Base-by-base conservation (phyloP, 1,284 basidiomycete genomes). In the Anthracocystis setariae region DNA sequence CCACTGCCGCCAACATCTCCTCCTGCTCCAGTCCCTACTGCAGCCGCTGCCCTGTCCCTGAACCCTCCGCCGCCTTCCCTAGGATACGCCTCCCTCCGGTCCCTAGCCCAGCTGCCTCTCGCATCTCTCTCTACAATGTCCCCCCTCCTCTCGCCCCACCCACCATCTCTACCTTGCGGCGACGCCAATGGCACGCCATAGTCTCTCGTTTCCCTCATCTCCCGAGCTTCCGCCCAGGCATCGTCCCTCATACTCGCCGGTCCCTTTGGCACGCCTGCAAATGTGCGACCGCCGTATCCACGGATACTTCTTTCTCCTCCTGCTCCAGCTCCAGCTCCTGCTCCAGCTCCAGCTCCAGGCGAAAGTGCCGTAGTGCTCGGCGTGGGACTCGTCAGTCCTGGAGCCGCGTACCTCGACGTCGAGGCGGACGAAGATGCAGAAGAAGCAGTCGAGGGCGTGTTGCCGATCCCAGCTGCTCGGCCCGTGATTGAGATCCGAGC, bases 231-330 rank as follows among this genome's bases (percentile, higher is more conserved):
- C 10, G 58, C 64, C 23, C 67, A 57, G 15, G 68, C 58, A 29
- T 71, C 68, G 0, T 70, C 73, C 10, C 69, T 57, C 75, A 77
- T 76, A 23, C 72, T 70, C 18, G 74, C 72, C 3, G 74, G 74
- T 5, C 72, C 74, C 21, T 72, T 74, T 29, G 74, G 74, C 18
- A 76, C 62, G 4, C 69, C 73, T 20, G 70, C 73, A 55, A 61
- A 74, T 35, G 70, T 59, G 38, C 63, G 56, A 0, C 66, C 57
- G 13, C 45, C 33, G 24, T 56, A 59, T n/a, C 32, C 40, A n/a
- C 17, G 8, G 7, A 29, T 29, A 5, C 7, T 12, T 29, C 29
- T 5, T 29, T 29, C 29, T 5, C 7, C 7, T 12, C 29, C 29
- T 29, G 29, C 29, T 12, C 7, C 29, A 29, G 12, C 29, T 12